Conservation (phyloP, 2,329 filamentous ascomycete genomes). For the Aureobasidium melanogenum region DNA sequence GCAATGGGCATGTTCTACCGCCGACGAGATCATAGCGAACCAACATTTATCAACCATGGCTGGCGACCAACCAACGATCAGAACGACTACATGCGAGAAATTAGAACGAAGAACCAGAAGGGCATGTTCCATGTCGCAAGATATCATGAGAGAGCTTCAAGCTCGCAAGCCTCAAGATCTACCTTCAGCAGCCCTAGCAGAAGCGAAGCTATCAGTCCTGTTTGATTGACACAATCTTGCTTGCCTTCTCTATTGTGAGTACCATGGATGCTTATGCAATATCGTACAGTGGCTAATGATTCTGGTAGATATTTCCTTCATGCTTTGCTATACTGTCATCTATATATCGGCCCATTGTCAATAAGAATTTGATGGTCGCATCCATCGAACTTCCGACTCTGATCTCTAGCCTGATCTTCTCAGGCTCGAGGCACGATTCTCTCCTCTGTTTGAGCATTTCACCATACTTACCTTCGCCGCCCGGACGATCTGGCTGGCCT, state of each 20-base stretch:
- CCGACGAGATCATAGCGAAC: background rate
- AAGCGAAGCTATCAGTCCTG: background rate
- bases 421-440: too few relatives aligned
- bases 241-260: background rate
- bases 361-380: background rate
- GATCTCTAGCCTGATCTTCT: too few relatives aligned
- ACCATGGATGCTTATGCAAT: too few relatives aligned
- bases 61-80: slow-evolving; percentile 1
- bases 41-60: background rate
- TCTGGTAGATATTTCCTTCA: too few relatives aligned
- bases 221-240: background rate
- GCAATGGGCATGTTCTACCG: background rate
- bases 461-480: too few relatives aligned
- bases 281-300: background rate
- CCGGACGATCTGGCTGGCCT: too few relatives aligned
- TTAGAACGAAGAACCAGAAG: background rate
- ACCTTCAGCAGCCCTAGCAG: background rate
- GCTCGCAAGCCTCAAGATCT: background rate
- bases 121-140: background rate
- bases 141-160: background rate
- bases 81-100: slow-evolving; percentile 7
- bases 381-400: background rate
- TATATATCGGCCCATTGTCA: too few relatives aligned
- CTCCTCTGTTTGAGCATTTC: too few relatives aligned
- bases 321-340: too few relatives aligned